Conservation (phyloP, 2,329 filamentous ascomycete genomes). For the Geoglossum cookeanum region DNA sequence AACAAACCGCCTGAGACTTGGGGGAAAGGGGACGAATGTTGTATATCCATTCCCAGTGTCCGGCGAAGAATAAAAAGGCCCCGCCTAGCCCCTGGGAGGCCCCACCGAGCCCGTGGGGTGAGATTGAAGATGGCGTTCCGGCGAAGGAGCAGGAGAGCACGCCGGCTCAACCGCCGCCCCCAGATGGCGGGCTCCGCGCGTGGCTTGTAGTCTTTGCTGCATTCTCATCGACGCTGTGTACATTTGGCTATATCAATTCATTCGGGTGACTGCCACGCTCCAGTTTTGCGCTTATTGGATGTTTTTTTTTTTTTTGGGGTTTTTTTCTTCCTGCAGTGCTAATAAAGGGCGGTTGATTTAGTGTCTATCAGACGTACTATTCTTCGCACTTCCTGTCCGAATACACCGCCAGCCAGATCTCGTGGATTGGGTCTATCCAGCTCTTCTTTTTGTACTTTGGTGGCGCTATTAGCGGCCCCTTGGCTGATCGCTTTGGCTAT, state of each 20-base stretch:
- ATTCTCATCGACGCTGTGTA: neutral
- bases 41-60: too few relatives aligned
- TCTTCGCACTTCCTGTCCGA: constrained; percentile 14
- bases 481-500: neutral
- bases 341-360: neutral
- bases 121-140: neutral
- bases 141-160: neutral
- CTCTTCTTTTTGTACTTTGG: constrained; percentile 23
- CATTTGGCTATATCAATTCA: neutral
- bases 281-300: too few relatives aligned
- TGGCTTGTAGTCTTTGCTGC: neutral
- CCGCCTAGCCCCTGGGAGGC: too few relatives aligned
- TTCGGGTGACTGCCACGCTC: neutral
- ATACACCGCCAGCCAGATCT: constrained; percentile 20
- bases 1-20: too few relatives aligned
- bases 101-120: too few relatives aligned
- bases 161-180: neutral
- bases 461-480: neutral
- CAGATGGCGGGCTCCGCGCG: neutral
- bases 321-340: too few relatives aligned
- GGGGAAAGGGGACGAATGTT: too few relatives aligned
- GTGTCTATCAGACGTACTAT: constrained; percentile 28
- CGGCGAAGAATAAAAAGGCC: too few relatives aligned
- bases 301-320: neutral
- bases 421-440: constrained; percentile 29